Conservation (phyloP, 2,329 filamentous ascomycete species). For the Arachnomyces sp. region DNA sequence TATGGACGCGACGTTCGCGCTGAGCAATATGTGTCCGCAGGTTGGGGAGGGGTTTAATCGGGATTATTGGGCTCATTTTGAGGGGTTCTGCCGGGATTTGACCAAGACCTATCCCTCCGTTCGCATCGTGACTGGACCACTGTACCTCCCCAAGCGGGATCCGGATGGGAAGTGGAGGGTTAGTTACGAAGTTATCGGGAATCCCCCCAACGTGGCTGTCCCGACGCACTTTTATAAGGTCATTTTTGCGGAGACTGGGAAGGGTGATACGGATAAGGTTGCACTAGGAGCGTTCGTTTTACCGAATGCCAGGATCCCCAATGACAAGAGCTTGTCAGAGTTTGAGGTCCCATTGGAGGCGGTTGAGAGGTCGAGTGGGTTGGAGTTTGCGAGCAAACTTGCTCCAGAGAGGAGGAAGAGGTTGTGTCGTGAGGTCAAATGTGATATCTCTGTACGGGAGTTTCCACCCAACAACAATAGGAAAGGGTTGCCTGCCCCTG, state of each 20-base stretch:
- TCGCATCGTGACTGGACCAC: slow-evolving; percentile 81
- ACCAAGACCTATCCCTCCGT: slow-evolving; percentile 76
- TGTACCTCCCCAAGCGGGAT: slow-evolving; percentile 84
- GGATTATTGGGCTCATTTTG: slow-evolving; percentile 98
- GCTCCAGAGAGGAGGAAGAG: slow-evolving; percentile 63
- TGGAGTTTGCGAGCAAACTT: slow-evolving; percentile 82
- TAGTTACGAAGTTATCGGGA: slow-evolving; percentile 89
- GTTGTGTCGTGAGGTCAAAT: slow-evolving; percentile 79
- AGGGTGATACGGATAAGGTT: slow-evolving; percentile 52
- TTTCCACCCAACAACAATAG: slow-evolving; percentile 50
- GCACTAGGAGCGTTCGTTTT: slow-evolving; percentile 90
- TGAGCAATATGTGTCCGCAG: slow-evolving; percentile 97
- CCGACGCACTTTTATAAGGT: slow-evolving; percentile 99
- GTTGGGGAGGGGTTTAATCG: slow-evolving; percentile 97
- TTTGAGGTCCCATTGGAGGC: slow-evolving; percentile 94
- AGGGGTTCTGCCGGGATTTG: slow-evolving; percentile 87
- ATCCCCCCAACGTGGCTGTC: slow-evolving; percentile 85
- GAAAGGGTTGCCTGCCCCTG: slow-evolving; percentile 29
- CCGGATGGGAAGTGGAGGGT: slow-evolving; percentile 93
- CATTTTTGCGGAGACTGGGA: slow-evolving; percentile 85
- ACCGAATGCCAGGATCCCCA: slow-evolving; percentile 82
- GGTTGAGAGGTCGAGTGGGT: slow-evolving; percentile 80
- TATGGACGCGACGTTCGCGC: slow-evolving; percentile 89
- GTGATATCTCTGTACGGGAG: slow-evolving; percentile 74
- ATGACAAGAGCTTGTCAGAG: slow-evolving; percentile 75